Conservation (phyloP, 495 filamentous ascomycete species). For the Patellaria atrata region DNA sequence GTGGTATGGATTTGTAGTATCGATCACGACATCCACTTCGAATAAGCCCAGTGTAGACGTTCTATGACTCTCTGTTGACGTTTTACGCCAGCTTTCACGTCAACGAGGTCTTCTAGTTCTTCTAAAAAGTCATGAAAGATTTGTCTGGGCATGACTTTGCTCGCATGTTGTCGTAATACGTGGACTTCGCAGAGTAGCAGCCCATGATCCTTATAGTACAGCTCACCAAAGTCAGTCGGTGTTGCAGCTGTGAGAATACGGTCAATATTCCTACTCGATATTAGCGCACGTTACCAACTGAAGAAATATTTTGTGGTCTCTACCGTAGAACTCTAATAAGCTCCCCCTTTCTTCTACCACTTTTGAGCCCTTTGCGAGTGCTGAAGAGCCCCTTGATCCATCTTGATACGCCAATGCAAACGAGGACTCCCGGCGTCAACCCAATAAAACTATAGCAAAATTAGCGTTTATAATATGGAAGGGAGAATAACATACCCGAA, state of each 20-base stretch:
- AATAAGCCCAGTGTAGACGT: slow-evolving; percentile 79
- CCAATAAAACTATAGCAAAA: slow-evolving; percentile 57
- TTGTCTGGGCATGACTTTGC: slow-evolving; percentile 46
- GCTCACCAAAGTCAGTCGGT: slow-evolving; percentile 45
- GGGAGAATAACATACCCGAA: slow-evolving; percentile 53
- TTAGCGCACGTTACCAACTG: neutral
- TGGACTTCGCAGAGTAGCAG: slow-evolving; percentile 81
- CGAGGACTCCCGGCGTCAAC: slow-evolving; percentile 76
- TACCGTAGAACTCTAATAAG: slow-evolving; percentile 60
- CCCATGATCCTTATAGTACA: slow-evolving; percentile 83
- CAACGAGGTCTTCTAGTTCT: slow-evolving; percentile 68
- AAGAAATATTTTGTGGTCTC: slow-evolving; percentile 4
- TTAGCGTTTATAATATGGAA: slow-evolving; percentile 16
- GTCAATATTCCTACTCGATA: slow-evolving; percentile 38
- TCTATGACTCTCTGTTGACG: slow-evolving; percentile 62
- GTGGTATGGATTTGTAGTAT: no score
- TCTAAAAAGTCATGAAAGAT: slow-evolving; percentile 70
- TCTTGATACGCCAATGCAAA: slow-evolving; percentile 57
- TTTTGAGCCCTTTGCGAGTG: slow-evolving; percentile 47
- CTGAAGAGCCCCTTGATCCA: slow-evolving; percentile 57
- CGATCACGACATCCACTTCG: slow-evolving; percentile 47
- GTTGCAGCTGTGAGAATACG: slow-evolving; percentile 57
- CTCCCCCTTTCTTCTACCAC: slow-evolving; percentile 44
- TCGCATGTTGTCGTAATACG: slow-evolving; percentile 52
- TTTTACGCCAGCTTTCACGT: slow-evolving; percentile 56